Base-by-base conservation (phyloP, 2,329 filamentous ascomycete species). In the Penicillium sp. region DNA sequence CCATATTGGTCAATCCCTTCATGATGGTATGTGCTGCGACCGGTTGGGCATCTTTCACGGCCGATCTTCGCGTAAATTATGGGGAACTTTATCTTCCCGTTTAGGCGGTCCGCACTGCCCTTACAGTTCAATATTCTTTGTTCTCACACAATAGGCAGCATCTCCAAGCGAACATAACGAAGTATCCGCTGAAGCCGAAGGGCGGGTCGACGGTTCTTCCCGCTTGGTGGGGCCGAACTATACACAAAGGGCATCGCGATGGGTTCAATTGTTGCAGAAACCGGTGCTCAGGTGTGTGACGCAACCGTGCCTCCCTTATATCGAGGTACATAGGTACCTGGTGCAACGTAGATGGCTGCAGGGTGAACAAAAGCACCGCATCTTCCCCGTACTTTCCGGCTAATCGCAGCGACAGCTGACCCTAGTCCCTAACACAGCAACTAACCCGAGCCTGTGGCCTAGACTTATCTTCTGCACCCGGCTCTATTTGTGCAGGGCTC, bases 201-300 rank as follows among this genome's bases (percentile, higher is more conserved):
- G 44, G 44, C 50, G 44, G 50, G 50, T 53, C 50, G 14, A 36
- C 50, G 50, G 50, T 53, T 43, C n/a, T 43, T 48, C 50, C 50
- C 50, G 50, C n/a, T 4, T 34, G 34, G 50, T 53, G 50, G 50
- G 50, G 50, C 50, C 50, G 38, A 18, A 42, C 14, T 40, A 44
- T 32, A 45, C 24, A 27, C 18, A 18, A 18, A 18, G 18, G 18
- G 18, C 18, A 18, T 18, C 18, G 18, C 18, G 18, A 18, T 18
- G 18, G 18, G 18, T 18, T 18, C 18, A 18, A 18, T 18, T 18
- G 18, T 18, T 18, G 18, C 18, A 18, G 18, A 18, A 18, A 18
- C 18, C 18, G 18, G 18, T 18, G 9, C 13, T 27, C 22, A 16
- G 11, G 13, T 27, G 14, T 38, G 31, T 34, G 31, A 34, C 31